Conservation (phyloP, 257 asterid genomes). For the Solanum ossicruentum region DNA sequence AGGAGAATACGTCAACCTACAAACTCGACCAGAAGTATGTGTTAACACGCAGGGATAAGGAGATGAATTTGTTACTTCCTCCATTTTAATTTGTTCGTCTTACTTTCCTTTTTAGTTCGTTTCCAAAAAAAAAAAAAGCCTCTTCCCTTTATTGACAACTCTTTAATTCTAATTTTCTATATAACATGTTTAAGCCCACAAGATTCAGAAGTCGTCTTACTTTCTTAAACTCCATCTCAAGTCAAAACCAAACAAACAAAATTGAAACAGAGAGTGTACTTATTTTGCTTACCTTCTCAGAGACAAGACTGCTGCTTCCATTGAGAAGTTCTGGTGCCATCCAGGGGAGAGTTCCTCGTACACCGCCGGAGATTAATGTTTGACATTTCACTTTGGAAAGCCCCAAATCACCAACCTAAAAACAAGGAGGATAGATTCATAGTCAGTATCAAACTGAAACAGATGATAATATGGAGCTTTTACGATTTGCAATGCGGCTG, state of each 20-base stretch:
- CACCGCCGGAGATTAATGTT: slow-evolving; percentile 94
- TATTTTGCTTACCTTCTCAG: slow-evolving; percentile 57
- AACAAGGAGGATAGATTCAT: neutral
- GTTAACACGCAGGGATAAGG: neutral
- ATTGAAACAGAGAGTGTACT: neutral
- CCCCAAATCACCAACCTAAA: slow-evolving; percentile 98
- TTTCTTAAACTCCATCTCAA: neutral
- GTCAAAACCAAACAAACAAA: neutral
- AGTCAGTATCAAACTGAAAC: neutral
- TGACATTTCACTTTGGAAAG: slow-evolving; percentile 94
- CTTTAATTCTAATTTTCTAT: neutral
- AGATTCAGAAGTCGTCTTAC: neutral
- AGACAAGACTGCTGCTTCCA: slow-evolving; percentile 94
- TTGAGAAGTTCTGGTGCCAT: slow-evolving; percentile 99
- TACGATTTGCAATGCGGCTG: neutral
- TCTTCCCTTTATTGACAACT: neutral
- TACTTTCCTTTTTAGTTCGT: neutral
- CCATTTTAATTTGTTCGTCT: neutral
- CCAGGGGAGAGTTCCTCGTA: slow-evolving; percentile 99
- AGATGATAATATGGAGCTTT: neutral
- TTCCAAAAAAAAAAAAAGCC: neutral
- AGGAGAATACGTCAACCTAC: slow-evolving; percentile 93
- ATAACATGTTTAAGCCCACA: neutral
- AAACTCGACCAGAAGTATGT: neutral
- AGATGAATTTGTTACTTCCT: neutral